Evolutionary conservation across 805 yeast species (phyloP).

Genomic region (Teunomyces gatunensis): DNA sequence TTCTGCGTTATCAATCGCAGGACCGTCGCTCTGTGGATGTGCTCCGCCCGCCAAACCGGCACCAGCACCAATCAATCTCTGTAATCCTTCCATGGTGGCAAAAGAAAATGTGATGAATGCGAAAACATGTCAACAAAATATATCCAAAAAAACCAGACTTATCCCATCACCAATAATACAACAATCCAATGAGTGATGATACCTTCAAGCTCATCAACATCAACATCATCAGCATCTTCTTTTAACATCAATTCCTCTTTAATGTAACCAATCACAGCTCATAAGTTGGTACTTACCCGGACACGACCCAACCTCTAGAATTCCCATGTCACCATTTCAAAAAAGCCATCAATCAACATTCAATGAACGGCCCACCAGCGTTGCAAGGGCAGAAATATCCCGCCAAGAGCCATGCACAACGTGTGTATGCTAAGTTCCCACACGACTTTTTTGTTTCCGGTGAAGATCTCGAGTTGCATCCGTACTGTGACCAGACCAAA

Average conservation of each 20-base stretch:
- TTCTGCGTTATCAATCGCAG: conserved; percentile 91
- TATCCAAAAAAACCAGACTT: too few species aligned
- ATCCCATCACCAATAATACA: too few species aligned
- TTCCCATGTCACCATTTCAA: too few species aligned
- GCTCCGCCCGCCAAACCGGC: conserved; percentile 45
- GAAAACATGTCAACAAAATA: not conserved
- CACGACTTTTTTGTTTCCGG: conserved; percentile 58
- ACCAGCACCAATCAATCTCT: conserved; percentile 44
- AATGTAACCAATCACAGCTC: too few species aligned
- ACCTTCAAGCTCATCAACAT: too few species aligned
- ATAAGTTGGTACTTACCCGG: too few species aligned
- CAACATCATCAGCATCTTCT: too few species aligned
- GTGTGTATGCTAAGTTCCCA: conserved; percentile 43
- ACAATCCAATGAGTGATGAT: too few species aligned
- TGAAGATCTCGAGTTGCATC: conserved; percentile 53
- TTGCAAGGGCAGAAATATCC: conserved; percentile 61
- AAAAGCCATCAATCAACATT: not conserved
- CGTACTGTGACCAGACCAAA: conserved; percentile 75
- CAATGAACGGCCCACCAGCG: conserved; percentile 10
- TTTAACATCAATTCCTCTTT: too few species aligned
- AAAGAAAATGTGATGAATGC: not conserved
- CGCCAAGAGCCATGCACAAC: conserved; percentile 71
- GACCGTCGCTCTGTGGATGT: conserved; percentile 59
- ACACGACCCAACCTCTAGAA: too few species aligned
- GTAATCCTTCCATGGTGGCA: conserved; percentile 46